Evolutionary conservation across 2,329 filamentous ascomycete genomes (phyloP), one percentile per base, ranked within the genome.

Genomic region (Paecilomyces fulvus): DNA sequence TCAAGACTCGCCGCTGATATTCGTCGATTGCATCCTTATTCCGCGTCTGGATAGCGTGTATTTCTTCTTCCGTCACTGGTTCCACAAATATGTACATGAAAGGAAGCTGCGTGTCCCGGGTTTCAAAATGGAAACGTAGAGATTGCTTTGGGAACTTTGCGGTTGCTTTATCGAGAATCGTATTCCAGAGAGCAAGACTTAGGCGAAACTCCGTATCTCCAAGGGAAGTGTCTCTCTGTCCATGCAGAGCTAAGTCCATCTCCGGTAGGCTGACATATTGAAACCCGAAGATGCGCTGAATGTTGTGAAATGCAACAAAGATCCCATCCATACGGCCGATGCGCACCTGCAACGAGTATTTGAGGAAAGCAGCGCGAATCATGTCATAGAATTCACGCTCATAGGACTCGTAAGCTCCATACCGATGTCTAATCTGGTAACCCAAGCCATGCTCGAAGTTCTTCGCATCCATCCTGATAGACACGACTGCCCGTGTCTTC

Each of bases 321-420:
- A 97, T 96, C 55, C 94, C 94, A 68, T 99, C 92, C 95, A 99
- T 99, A 52, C 92, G 86, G 17, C 95, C 94, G 84, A 99, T 95
- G 49, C 94, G 89, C 28, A 92, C 95, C 73, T 99, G 94, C 30
- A 99, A 79, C 9, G 92, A 96, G 72, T 99, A 99, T 68, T 99
- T 99, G 55, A 99, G 78, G 75, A 99, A 92, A 0, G 92, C 94
- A 1, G 92, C 84, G 54, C 95, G 83, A 58, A 95, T 92, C 91
- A 99, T 95, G 72, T 99, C 94, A 70, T 87, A 95, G 71, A 94
- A 96, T 67, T 99, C 95, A 57, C 92, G 85, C 74, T 99, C 94
- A 70, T 87, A 99, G 0, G 92, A 97, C 70, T 95, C 88, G 79
- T 83, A 99, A 57, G 85, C 79, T 14, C 95, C 95, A 54, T 85